Evolutionary conservation across 805 yeast genomes (phyloP).

Genomic region (Wickerhamomyces chambardii): DNA sequence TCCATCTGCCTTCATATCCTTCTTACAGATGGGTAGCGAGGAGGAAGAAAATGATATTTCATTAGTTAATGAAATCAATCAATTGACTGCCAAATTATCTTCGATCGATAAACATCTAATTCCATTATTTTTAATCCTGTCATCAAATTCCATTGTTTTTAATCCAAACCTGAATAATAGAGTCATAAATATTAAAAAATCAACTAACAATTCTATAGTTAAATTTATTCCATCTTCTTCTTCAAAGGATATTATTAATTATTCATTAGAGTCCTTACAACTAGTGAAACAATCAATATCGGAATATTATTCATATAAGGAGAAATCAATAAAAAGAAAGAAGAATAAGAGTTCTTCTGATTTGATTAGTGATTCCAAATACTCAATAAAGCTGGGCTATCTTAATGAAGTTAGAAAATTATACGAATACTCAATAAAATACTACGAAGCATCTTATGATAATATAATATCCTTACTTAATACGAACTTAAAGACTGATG

Average conservation of each 20-base stretch:
- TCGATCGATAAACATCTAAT: constrained; percentile 21
- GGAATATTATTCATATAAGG: constrained; percentile 34
- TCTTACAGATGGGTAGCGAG: constrained; percentile 26
- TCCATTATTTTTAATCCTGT: constrained; percentile 22
- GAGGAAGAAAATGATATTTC: constrained; percentile 19
- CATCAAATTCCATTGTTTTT: constrained; percentile 16
- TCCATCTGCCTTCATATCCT: constrained; percentile 40
- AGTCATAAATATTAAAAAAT: constrained; percentile 25
- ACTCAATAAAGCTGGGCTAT: constrained; percentile 40
- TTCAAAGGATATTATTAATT: constrained; percentile 28
- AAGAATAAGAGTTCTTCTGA: too few relatives aligned
- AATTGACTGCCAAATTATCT: constrained; percentile 21
- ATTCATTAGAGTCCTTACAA: constrained; percentile 29
- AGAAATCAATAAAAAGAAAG: constrained; percentile 31
- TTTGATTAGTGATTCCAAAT: constrained; percentile 39
- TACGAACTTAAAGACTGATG: constrained; percentile 12
- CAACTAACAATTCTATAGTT: constrained; percentile 34
- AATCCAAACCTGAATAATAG: constrained; percentile 26
- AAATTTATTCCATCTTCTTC: constrained; percentile 30
- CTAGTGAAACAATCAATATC: constrained; percentile 28
- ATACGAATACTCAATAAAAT: constrained; percentile 37
- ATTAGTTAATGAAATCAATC: constrained; percentile 23
- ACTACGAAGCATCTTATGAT: constrained; percentile 46
- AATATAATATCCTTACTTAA: constrained; percentile 31
- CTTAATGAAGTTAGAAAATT: constrained; percentile 40